Evolutionary conservation across 768 basidiomycete genomes (phyloP).

Genomic region (Naganishia antarctica): DNA sequence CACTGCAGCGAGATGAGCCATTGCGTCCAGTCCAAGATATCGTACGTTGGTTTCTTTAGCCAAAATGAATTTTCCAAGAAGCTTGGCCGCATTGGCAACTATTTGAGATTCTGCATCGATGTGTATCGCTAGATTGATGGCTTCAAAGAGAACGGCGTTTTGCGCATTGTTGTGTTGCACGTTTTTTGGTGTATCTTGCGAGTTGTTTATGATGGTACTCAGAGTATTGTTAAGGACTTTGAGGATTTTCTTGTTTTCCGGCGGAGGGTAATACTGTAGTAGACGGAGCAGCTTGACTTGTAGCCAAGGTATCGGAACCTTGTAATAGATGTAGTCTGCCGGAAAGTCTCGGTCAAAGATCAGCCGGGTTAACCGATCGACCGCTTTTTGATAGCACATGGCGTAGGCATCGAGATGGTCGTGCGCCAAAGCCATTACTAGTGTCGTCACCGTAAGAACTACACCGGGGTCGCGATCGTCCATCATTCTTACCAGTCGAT

Average conservation of each 20-base stretch:
- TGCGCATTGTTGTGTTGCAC: constrained; percentile 99
- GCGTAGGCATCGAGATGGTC: constrained; percentile 84
- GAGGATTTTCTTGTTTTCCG: constrained; percentile 78
- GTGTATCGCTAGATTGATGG: constrained; percentile 93
- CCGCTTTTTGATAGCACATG: constrained; percentile 91
- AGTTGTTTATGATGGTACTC: constrained; percentile 81
- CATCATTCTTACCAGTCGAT: constrained; percentile 91
- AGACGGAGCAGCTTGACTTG: constrained; percentile 91
- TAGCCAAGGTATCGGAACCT: constrained; percentile 94
- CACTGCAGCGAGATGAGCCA: constrained; percentile 94
- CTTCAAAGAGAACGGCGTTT: constrained; percentile 96
- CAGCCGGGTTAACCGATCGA: constrained; percentile 81
- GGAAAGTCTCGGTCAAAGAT: constrained; percentile 85
- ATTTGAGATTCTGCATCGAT: constrained; percentile 84
- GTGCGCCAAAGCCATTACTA: constrained; percentile 90
- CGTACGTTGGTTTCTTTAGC: constrained; percentile 98
- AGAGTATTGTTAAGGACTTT: constrained; percentile 74
- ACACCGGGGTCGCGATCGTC: constrained; percentile 91
- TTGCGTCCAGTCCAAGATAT: constrained; percentile 93
- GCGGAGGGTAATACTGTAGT: constrained; percentile 90
- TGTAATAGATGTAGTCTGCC: constrained; percentile 90
- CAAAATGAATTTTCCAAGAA: constrained; percentile 91
- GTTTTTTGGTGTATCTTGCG: constrained; percentile 77
- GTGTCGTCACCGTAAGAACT: constrained; percentile 83
- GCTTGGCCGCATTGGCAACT: constrained; percentile 77